These are phyloP conservation scores for Pueraria montana DNA, from an alignment of 306 rosid species.

Conservation along the genomic window DNA sequence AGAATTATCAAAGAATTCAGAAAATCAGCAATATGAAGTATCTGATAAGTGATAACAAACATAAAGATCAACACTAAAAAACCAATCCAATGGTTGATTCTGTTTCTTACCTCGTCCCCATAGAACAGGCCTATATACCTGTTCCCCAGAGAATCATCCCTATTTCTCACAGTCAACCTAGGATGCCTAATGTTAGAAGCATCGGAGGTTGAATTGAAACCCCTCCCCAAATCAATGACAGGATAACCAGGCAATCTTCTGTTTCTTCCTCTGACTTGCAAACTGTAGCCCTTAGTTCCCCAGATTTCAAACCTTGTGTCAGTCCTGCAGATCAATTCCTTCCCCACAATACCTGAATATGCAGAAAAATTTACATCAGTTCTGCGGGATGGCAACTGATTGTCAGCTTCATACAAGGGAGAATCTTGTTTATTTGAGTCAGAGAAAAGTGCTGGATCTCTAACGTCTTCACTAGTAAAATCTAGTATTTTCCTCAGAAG, in stretches of 20 bases:
- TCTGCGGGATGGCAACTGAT: slow-evolving; percentile 88
- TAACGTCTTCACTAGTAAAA: slow-evolving; percentile 72
- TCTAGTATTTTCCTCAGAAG: slow-evolving; percentile 86
- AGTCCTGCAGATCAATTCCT: slow-evolving; percentile 77
- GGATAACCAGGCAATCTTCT: slow-evolving; percentile 89
- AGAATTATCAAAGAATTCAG: slow-evolving; percentile 40
- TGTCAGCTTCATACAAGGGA: slow-evolving; percentile 70
- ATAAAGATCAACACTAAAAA: background rate
- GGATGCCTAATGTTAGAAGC: slow-evolving; percentile 48
- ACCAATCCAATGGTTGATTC: background rate
- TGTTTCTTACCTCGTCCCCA: slow-evolving; percentile 82
- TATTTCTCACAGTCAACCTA: slow-evolving; percentile 44
- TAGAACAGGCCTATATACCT: slow-evolving; percentile 77
- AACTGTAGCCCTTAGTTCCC: slow-evolving; percentile 86
- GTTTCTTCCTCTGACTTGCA: slow-evolving; percentile 86
- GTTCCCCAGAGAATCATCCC: slow-evolving; percentile 64
- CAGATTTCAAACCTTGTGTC: slow-evolving; percentile 90
- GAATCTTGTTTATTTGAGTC: slow-evolving; percentile 65
- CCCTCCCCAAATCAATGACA: slow-evolving; percentile 70
- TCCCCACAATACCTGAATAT: slow-evolving; percentile 82
- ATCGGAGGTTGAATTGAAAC: slow-evolving; percentile 64
- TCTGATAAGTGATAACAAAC: slow-evolving; percentile 17
- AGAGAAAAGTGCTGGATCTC: slow-evolving; percentile 87
- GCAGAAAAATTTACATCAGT: slow-evolving; percentile 88
- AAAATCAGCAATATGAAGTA: slow-evolving; percentile 44